Evolutionary conservation across 73 alveolate species (phyloP).

Genomic region (Paramecium biaurelia): DNA sequence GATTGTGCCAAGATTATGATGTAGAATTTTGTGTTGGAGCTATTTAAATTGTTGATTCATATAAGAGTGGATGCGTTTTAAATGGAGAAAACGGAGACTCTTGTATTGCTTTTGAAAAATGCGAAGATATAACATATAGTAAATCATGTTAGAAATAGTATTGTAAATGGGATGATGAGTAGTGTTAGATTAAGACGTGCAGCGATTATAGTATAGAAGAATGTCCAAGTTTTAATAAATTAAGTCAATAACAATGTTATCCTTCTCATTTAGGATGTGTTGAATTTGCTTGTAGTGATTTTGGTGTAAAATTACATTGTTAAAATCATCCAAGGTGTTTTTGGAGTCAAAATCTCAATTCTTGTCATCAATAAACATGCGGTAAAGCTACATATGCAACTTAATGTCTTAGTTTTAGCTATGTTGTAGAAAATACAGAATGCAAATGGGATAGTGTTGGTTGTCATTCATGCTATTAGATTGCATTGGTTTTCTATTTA

Average conservation of each 20-base stretch:
- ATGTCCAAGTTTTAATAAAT: slow-evolving; percentile 5
- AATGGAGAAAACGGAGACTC: background rate
- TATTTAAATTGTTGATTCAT: background rate
- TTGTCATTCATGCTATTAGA: background rate
- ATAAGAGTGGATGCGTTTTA: background rate
- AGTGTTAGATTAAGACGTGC: background rate
- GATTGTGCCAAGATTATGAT: background rate
- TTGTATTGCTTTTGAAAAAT: background rate
- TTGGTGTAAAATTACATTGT: background rate
- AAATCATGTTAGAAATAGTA: background rate
- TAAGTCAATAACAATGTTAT: background rate
- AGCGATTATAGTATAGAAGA: background rate
- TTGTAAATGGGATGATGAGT: slow-evolving; percentile 1
- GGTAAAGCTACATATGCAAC: background rate
- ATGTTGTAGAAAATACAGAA: background rate
- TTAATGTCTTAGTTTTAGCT: background rate
- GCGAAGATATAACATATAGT: background rate
- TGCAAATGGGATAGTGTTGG: background rate
- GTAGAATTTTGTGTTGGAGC: background rate
- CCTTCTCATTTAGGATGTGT: background rate
- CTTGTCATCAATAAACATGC: slow-evolving; percentile 18
- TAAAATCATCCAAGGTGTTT: slow-evolving; percentile 2
- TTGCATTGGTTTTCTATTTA: background rate
- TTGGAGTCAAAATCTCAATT: slow-evolving; percentile 9
- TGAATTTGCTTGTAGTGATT: background rate